Evolutionary conservation across 768 basidiomycete genomes (phyloP), one percentile per base, ranked within the genome.

Genomic region (Leccinellum luteum): DNA sequence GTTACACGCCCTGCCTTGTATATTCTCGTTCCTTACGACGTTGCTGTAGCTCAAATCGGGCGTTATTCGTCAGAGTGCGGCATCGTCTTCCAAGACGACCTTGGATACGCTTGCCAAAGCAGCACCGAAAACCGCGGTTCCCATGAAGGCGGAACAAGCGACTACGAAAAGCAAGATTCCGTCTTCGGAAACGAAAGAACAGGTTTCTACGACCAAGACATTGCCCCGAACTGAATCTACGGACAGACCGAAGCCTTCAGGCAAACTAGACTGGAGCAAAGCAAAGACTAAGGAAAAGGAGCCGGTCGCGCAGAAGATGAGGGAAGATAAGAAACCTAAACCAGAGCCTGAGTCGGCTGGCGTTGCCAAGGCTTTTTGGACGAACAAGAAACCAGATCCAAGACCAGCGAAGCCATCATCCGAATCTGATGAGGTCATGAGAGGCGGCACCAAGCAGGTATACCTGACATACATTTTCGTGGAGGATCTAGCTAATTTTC

Each of bases 211-310:
- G 30, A 66, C 64, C 68, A 71, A 61, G 9, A 7, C 48, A 56
- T 8, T 67, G 31, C 43, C 54, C 8, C 62, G 59, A 41, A 47
- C 34, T 4, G 72, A 69, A 41, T 30, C 57, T 8, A 71, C 56
- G 45, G 69, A 66, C 64, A 76, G 65, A 50, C 61, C 72, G 0
- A 76, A 72, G 51, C 58, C 67, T 28, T 68, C 78, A 3, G 85
- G 84, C 5, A 84, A 81, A 64, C 75, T 87, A 6, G 82, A 86
- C 61, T 88, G 84, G 77, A 81, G 83, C 69, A 85, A 81, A 60
- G 80, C 81, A 27, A 82, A 82, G 66, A 61, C 73, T 10, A 84
- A 83, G 63, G 74, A 73, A 10, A 68, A 67, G 38, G 66, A 48
- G 23, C 51, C 56, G 1, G 50, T 53, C n/a, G 17, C 23, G 25